These are phyloP conservation scores for Cucurbita moschata DNA, from an alignment of 306 rosid species.

Conservation along the genomic window DNA sequence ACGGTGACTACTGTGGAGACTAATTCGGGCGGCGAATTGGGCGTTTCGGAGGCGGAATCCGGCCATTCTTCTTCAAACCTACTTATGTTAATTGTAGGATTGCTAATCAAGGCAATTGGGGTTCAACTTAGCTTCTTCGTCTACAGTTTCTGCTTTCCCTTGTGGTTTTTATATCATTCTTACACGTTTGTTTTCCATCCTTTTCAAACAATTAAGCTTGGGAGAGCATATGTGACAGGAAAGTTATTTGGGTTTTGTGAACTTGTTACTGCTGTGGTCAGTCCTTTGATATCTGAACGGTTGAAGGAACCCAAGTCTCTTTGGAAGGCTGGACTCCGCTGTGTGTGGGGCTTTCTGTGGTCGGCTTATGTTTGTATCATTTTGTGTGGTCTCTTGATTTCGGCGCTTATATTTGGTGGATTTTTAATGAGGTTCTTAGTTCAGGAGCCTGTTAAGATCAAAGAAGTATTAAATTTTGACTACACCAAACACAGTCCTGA, in stretches of 20 bases:
- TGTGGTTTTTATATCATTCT: slow-evolving; percentile 17
- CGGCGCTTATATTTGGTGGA: slow-evolving; percentile 36
- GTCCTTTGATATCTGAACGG: slow-evolving; percentile 23
- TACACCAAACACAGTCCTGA: slow-evolving; percentile 52
- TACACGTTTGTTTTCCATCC: slow-evolving; percentile 46
- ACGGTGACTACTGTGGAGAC: slow-evolving; percentile 28
- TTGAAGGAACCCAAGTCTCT: slow-evolving; percentile 27
- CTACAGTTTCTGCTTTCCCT: slow-evolving; percentile 32
- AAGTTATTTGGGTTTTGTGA: slow-evolving; percentile 11
- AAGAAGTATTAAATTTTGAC: slow-evolving; percentile 53
- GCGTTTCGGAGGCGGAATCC: slow-evolving; percentile 20
- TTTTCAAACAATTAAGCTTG: slow-evolving; percentile 23
- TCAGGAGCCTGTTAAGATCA: slow-evolving; percentile 43
- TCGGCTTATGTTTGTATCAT: slow-evolving; percentile 38
- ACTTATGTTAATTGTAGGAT: slow-evolving; percentile 26
- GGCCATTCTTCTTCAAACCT: slow-evolving; percentile 24
- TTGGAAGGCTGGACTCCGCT: slow-evolving; percentile 37
- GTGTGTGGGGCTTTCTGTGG: slow-evolving; percentile 58
- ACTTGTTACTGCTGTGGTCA: slow-evolving; percentile 3
- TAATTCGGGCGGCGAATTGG: slow-evolving; percentile 10
- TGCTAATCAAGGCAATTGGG: slow-evolving; percentile 41
- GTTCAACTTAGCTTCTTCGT: slow-evolving; percentile 37
- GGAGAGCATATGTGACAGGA: slow-evolving; percentile 16
- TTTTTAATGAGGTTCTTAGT: slow-evolving; percentile 34
- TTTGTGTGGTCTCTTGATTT: slow-evolving; percentile 33